Base-by-base conservation (phyloP, 2,329 filamentous ascomycete species). In the Aspergillus phoenicis region DNA sequence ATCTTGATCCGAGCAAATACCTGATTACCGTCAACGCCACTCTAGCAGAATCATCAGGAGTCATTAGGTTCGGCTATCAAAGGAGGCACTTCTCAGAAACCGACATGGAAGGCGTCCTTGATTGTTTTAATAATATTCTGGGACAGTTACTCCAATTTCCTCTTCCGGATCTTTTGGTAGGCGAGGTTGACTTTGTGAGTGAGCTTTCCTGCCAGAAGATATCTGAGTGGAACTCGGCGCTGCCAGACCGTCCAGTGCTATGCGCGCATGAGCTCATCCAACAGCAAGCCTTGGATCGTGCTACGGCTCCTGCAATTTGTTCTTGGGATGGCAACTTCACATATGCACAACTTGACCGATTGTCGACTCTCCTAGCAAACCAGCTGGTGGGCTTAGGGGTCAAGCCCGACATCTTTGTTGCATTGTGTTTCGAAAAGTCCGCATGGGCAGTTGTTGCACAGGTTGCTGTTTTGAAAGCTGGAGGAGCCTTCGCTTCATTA, bases 51-150 rank as follows among this genome's bases (percentile, higher is more conserved):
- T 58, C 65, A 7, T 64, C 64, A 5, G 83, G 83, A 3, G 75
- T 88, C 22, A 70, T 77, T 2, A 82, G 85, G 57, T 78, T 89
- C 22, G 81, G 81, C 36, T 75, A 77, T 3, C 79, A 85, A n/a
- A 79, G 81, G 0, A 78, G 80, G 45, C 74, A 82, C 22, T 77
- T 89, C 24, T 82, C 83, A 51, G 59, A 64, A 4, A 62, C 60
- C 24, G 69, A 76, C 26, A 68, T 71, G 4, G 65, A 66, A 7
- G 70, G 73, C 61, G 62, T 78, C 17, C 68, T 74, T 47, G 69
- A 72, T 48, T 69, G 71, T 11, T 78, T 77, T 22, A 66, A 72
- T 22, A 70, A 74, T 24, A 66, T 75, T 6, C 30, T 78, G 20
- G 58, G 67, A 5, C 71, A 73, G 8, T 60, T 77, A 4, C 61